phyloP scores from a whole-genome alignment of 257 asterid species.

The Solanum rostratum region DNA sequence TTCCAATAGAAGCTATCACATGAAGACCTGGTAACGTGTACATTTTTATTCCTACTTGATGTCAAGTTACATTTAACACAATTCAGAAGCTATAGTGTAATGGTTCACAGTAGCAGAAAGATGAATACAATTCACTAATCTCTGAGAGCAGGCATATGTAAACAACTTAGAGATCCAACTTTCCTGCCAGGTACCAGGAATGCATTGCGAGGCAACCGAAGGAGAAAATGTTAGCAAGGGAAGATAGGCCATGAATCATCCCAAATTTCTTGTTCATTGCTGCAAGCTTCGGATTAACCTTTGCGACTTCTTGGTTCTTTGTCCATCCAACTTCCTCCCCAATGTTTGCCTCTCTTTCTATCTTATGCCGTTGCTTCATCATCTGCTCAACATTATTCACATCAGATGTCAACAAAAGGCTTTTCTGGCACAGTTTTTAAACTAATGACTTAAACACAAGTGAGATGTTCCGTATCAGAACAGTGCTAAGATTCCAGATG shows the following conservation, averaged over 20 bases:
- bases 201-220: slow-evolving; percentile 92
- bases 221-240: slow-evolving; percentile 81
- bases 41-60: neutral
- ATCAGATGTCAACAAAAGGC: neutral
- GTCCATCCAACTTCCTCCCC: slow-evolving; percentile 99
- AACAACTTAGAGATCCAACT: slow-evolving; percentile 40
- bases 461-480: neutral
- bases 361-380: slow-evolving; percentile 96
- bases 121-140: neutral
- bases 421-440: neutral
- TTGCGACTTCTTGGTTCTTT: slow-evolving; percentile 75
- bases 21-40: neutral
- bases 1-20: too few species aligned
- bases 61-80: neutral
- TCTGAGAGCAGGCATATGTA: neutral
- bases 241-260: slow-evolving; percentile 94
- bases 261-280: slow-evolving; percentile 98
- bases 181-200: slow-evolving; percentile 93
- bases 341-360: slow-evolving; percentile 74
- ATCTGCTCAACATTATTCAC: slow-evolving; percentile 34
- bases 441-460: neutral
- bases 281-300: slow-evolving; percentile 77
- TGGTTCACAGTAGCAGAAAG: neutral
- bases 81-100: neutral
- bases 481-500: neutral